Evolutionary conservation across 108 stramenopile species (phyloP).

Genomic region (Asterionellopsis glacialis): DNA sequence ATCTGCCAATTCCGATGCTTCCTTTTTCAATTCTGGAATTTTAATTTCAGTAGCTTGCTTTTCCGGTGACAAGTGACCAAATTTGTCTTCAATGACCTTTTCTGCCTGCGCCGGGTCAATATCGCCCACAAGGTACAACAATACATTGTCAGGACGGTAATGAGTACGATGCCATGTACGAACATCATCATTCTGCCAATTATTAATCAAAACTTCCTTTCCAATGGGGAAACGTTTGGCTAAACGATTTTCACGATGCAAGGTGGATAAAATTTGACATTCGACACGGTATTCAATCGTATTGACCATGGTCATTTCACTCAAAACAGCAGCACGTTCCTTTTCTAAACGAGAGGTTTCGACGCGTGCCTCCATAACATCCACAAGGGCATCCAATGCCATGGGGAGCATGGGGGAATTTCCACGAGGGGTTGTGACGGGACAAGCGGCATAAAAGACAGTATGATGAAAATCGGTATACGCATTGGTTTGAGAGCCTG

Average conservation of each 20-base stretch:
- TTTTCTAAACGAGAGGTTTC: conserved; percentile 92
- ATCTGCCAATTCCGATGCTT: conserved; percentile 66
- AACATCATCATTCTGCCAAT: conserved; percentile 90
- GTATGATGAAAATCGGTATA: conserved; percentile 99
- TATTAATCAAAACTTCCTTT: conserved; percentile 88
- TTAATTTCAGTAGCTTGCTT: conserved; percentile 72
- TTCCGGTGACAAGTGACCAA: conserved; percentile 77
- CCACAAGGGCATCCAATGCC: conserved; percentile 92
- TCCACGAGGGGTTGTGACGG: conserved; percentile 63
- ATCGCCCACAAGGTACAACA: conserved; percentile 95
- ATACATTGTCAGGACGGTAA: conserved; percentile 97
- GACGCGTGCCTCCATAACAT: conserved; percentile 94
- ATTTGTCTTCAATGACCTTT: conserved; percentile 77
- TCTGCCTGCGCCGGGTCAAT: conserved; percentile 81
- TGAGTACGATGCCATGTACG: conserved; percentile 94
- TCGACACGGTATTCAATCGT: conserved; percentile 97
- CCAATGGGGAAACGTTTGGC: conserved; percentile 97
- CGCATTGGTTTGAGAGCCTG: conserved; percentile 79
- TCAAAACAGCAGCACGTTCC: conserved; percentile 92
- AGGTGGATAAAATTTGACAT: conserved; percentile 92
- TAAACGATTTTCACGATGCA: conserved; percentile 95
- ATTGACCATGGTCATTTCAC: conserved; percentile 98
- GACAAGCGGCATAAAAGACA: conserved; percentile 97
- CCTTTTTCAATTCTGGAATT: conserved; percentile 59
- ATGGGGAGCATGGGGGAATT: conserved; percentile 85